A percentile compares a stretch with the other conserved stretches of the same genome.
phyloP scores from a whole-genome alignment of 83 land plant species.

The Thuja plicata region DNA sequence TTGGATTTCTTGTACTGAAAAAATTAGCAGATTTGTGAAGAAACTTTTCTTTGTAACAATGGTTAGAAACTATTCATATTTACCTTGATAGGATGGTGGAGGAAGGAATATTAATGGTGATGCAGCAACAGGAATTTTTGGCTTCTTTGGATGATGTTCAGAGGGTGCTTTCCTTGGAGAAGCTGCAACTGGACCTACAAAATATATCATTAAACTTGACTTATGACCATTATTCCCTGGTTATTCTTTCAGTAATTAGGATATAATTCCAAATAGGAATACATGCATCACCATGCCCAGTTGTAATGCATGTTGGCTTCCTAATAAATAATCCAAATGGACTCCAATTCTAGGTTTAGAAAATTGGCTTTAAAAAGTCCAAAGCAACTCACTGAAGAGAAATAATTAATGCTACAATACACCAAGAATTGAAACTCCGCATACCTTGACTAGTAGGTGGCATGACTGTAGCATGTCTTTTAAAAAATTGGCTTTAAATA shows the following conservation, averaged over 20 bases:
- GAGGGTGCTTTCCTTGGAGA: not conserved
- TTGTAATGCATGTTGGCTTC: not conserved
- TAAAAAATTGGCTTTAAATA: not conserved
- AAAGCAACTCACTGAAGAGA: not conserved
- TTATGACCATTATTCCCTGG: not conserved
- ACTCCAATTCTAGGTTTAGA: not conserved
- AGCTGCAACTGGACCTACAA: not conserved
- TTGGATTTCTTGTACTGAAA: not conserved
- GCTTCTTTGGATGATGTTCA: constrained; percentile 1
- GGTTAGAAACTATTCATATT: not conserved
- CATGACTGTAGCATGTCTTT: not conserved
- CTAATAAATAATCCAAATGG: not conserved
- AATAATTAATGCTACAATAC: not conserved
- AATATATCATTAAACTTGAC: not conserved
- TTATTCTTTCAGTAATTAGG: not conserved
- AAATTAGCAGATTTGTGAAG: not conserved
- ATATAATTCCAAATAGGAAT: not conserved
- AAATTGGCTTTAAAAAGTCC: not conserved
- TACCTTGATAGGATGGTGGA: constrained; percentile 6
- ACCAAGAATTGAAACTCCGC: not conserved
- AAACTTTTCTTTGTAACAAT: not conserved
- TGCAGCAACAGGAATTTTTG: not conserved
- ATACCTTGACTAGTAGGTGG: constrained; percentile 6
- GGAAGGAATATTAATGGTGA: not conserved
- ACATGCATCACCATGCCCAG: not conserved